These are phyloP conservation scores for Loxodes magnus DNA, from an alignment of 73 alveolate species.

Conservation along the genomic window DNA sequence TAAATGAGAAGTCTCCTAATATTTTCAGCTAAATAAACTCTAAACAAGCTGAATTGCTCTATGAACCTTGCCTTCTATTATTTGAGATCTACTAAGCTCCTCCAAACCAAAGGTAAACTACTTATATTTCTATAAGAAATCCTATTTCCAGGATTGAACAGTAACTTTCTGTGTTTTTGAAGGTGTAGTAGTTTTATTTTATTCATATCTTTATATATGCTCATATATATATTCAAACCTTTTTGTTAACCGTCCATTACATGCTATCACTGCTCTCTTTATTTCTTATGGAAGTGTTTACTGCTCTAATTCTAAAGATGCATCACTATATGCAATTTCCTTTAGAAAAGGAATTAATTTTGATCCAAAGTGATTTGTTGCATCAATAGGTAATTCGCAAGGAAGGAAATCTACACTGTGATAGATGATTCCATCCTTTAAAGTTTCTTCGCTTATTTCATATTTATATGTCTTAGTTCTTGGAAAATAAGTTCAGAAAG, in stretches of 20 bases:
- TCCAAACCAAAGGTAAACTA: no score
- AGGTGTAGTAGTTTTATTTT: no score
- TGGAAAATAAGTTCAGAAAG: conserved; percentile 56
- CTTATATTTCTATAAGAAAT: no score
- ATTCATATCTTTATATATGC: no score
- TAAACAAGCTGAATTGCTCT: no score
- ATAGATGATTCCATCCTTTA: conserved; percentile 38
- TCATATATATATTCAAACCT: conserved; percentile 27
- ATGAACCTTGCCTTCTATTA: no score
- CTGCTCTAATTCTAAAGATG: conserved; percentile 32
- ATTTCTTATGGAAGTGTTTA: conserved; percentile 32
- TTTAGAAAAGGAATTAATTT: conserved; percentile 33
- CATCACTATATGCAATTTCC: conserved; percentile 29
- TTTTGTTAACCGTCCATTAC: conserved; percentile 51
- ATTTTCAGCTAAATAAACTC: no score
- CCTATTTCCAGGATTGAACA: no score
- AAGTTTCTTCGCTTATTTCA: conserved; percentile 17
- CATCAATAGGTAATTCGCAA: conserved; percentile 77
- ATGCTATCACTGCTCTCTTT: conserved; percentile 27
- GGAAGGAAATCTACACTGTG: conserved; percentile 80
- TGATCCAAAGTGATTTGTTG: conserved; percentile 55
- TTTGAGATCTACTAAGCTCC: no score
- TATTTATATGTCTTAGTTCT: conserved; percentile 24
- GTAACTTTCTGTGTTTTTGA: no score
- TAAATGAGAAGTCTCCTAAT: no score